Evolutionary conservation across 495 filamentous ascomycete species (phyloP), one percentile per base, ranked within the genome.

Genomic region (Neurospora sp.): DNA sequence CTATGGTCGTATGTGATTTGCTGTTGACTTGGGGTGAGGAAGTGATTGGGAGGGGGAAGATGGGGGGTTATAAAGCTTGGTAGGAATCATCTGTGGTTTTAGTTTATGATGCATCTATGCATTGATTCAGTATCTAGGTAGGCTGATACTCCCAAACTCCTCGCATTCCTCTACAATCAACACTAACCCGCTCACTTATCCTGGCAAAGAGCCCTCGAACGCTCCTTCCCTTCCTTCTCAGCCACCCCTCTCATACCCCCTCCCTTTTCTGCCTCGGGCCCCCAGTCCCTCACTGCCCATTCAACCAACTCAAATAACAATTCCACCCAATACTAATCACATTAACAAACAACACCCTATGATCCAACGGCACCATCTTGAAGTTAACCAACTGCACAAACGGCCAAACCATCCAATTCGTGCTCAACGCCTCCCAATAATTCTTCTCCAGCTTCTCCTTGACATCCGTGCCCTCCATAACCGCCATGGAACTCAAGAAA

Each of bases 321-420:
- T 99, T 99, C 96, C 96, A 99, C 74, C 94, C 95, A 89, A 86
- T 81, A 62, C 76, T 85, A 59, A 98, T 86, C 23, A 97, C 81
- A 78, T 99, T 99, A 66, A 98, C 96, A 62, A 97, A 89, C 76
- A 99, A 81, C 40, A 99, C 87, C 73, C 95, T 84, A 79, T 94
- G 90, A 75, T 98, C 88, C 76, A 97, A 82, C 16, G 96, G 96
- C 71, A 98, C 92, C 62, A 96, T 85, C 79, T 91, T 90, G 85
- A 99, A 98, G 84, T 99, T 99, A 75, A 91, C 86, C 71, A 91
- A 82, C 85, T 99, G 96, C 73, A 98, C 94, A 74, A 88, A 88
- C 10, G 96, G 96, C 96, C 96, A 99, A 69, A 99, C 86, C 82
- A 93, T 89, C 86, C 92, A 94, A 81, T 99, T 99, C 78, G 91